A percentile compares a stretch with the other conserved stretches of the same genome.
phyloP scores from a whole-genome alignment of 2,329 filamentous ascomycete genomes.

The Remersonia thermophila region DNA sequence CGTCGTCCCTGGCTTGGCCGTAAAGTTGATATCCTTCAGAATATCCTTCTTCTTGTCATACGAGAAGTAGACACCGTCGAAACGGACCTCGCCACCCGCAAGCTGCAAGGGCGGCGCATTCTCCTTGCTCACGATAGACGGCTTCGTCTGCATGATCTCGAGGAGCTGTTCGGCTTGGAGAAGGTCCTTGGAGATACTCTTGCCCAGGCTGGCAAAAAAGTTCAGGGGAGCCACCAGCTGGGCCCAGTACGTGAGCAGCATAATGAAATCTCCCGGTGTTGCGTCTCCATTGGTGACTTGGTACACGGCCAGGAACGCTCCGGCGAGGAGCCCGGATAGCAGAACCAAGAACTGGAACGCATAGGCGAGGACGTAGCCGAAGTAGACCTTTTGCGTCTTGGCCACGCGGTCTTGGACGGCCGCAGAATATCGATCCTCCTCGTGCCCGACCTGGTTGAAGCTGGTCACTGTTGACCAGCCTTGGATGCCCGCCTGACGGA shows the following conservation, averaged over 20 bases:
- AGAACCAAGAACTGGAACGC: conserved; percentile 50
- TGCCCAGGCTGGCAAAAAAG: conserved; percentile 51
- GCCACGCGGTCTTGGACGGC: conserved; percentile 33
- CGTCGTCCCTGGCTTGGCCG: conserved; percentile 38
- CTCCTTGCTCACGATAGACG: conserved; percentile 41
- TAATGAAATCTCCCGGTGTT: conserved; percentile 55
- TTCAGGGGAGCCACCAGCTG: conserved; percentile 59
- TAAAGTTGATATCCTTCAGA: conserved; percentile 41
- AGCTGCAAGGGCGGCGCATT: conserved; percentile 38
- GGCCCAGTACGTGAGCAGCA: conserved; percentile 61
- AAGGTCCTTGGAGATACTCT: conserved; percentile 42
- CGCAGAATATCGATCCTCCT: conserved; percentile 40
- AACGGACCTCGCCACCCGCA: conserved; percentile 38
- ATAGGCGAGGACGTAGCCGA: conserved; percentile 38
- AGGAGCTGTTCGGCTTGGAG: conserved; percentile 46
- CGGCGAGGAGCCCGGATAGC: conserved; percentile 56
- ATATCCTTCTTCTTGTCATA: conserved; percentile 49
- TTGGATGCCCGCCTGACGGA: conserved; percentile 42
- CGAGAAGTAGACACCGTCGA: conserved; percentile 43
- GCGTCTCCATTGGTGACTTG: conserved; percentile 51
- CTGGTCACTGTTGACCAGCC: conserved; percentile 48
- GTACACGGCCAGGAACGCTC: conserved; percentile 47
- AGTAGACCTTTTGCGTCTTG: conserved; percentile 27
- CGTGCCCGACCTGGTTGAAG: conserved; percentile 47
- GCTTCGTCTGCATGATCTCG: conserved; percentile 45